Evolutionary conservation across 176 grass and related monocot genomes (phyloP).

Genomic region (Chrysopogon serrulatus): DNA sequence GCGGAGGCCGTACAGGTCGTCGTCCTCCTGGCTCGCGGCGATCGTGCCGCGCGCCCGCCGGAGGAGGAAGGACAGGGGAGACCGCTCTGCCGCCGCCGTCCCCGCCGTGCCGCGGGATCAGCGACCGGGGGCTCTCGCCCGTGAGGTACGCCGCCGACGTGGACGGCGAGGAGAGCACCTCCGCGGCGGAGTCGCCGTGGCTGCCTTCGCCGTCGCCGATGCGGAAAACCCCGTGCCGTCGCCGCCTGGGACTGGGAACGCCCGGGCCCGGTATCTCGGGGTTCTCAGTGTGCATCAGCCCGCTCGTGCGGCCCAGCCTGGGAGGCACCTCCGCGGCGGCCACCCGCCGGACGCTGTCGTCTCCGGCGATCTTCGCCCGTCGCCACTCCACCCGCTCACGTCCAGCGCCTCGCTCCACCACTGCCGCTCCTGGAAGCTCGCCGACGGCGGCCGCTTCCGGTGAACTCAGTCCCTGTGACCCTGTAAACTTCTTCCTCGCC

Average conservation of each 20-base stretch:
- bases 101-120: conserved; percentile 24
- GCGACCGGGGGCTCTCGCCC: conserved; percentile 51
- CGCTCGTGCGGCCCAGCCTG: conserved; percentile 52
- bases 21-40: conserved; percentile 56
- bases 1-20: conserved; percentile 27
- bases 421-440: conserved; percentile 78
- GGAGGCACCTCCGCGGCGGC: conserved; percentile 44
- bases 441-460: conserved; percentile 62
- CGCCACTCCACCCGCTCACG: conserved; percentile 46
- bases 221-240: conserved; percentile 32
- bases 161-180: conserved; percentile 15
- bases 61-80: conserved; percentile 12
- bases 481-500: background rate
- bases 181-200: conserved; percentile 38
- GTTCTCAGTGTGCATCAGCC: conserved; percentile 74
- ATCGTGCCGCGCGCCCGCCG: conserved; percentile 30
- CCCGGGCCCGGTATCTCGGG: conserved; percentile 38
- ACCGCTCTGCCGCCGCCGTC: background rate
- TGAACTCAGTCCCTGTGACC: conserved; percentile 12
- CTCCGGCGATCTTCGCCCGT: conserved; percentile 51
- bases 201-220: conserved; percentile 49
- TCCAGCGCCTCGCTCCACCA: conserved; percentile 39
- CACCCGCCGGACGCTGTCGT: conserved; percentile 3
- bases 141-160: background rate
- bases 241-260: background rate